Base-by-base conservation (phyloP, 139 green algal genomes). In the Tetradesmus obliquus region DNA sequence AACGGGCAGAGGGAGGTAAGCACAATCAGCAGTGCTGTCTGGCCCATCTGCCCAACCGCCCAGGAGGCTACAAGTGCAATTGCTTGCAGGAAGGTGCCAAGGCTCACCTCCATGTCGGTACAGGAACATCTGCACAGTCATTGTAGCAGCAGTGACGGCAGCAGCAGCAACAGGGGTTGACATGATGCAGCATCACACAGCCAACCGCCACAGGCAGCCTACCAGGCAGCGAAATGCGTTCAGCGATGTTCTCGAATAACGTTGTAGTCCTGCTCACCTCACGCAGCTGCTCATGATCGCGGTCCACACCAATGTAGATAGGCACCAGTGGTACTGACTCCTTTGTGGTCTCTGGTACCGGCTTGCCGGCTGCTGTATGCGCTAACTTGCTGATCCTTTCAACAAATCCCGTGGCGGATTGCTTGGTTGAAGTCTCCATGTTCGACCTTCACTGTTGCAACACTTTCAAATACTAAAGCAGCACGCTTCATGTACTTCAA, bases 281-380 rank as follows among this genome's bases (percentile, higher is more conserved):
- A 22, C 84, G 60, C 51, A 83, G 76, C 22, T 76, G 86, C 53
- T 83, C 86, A n/a, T 90, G 69, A 8, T 69, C 86, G 45, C 86
- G 51, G 12, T 90, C 86, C 17, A 90, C 54, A 55, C 69, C 86
- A 53, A 90, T 84, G 71, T 84, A 90, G 71, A 90, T 90, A 15
- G 86, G 86, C 69, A 90, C 86, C 86, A 90, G 55, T 19, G 86
- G 86, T 62, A 90, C 86, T 71, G 86, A 15, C 71, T 71, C 86
- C 86, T 90, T 90, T 3, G 24, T 54, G 19, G 22, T n/a, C 20
- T 83, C 53, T 9, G 86, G 86, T 53, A 55, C 17, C 5, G 32
- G 17, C 71, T 83, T 83, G 19, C 86, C 86, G 32, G 71, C 69
- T 9, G 55, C 24, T 54, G 71, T 24, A 74, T 90, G 54, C 19